phyloP scores from a whole-genome alignment of 805 yeast species.

The Yarrowia sp. region DNA sequence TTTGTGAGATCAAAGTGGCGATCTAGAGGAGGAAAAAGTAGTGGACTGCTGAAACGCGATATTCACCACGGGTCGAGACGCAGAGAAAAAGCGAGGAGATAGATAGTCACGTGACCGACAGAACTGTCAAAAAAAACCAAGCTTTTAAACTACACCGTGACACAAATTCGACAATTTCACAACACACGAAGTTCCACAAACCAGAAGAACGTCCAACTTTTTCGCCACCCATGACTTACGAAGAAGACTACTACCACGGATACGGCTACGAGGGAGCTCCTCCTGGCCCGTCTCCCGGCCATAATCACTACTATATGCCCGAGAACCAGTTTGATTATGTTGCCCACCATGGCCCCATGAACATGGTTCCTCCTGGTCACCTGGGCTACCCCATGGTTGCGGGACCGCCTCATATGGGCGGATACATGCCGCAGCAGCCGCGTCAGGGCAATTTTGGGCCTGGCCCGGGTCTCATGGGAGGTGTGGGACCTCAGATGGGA shows the following conservation, averaged over 20 bases:
- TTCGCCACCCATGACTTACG: neutral
- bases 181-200: neutral
- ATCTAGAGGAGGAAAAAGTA: too few relatives aligned
- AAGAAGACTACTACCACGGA: constrained; percentile 6
- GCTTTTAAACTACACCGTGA: too few relatives aligned
- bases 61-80: too few relatives aligned
- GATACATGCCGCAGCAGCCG: too few relatives aligned
- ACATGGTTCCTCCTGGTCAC: neutral
- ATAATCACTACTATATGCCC: constrained; percentile 16
- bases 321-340: constrained; percentile 18
- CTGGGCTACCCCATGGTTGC: neutral
- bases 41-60: too few relatives aligned
- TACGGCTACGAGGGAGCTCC: neutral
- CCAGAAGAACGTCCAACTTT: neutral
- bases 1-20: too few relatives aligned
- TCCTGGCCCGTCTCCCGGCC: neutral
- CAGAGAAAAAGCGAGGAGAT: too few relatives aligned
- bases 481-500: neutral
- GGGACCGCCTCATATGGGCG: too few relatives aligned
- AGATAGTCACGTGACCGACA: too few relatives aligned
- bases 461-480: neutral
- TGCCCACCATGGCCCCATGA: neutral
- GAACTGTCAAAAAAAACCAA: too few relatives aligned
- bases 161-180: neutral
- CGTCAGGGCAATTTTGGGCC: neutral